Evolutionary conservation across 768 basidiomycete genomes (phyloP).

Genomic region (Gautieria morchelliformis): DNA sequence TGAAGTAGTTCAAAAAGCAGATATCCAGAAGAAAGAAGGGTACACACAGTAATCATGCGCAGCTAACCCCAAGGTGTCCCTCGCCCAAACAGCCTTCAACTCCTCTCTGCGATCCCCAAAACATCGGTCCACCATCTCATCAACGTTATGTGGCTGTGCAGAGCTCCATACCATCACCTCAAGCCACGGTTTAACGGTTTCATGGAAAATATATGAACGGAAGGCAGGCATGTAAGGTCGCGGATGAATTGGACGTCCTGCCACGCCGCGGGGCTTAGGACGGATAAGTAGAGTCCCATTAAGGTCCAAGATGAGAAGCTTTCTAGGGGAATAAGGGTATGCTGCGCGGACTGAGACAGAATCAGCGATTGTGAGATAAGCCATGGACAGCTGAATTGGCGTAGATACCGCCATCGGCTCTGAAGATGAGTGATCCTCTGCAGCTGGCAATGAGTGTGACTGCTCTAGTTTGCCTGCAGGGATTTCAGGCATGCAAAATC

Average conservation of each 20-base stretch:
- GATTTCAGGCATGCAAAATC: too few species aligned
- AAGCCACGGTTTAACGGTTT: conserved; percentile 52
- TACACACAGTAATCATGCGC: conserved; percentile 58
- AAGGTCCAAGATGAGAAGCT: conserved; percentile 66
- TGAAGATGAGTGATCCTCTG: too few species aligned
- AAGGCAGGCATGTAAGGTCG: conserved; percentile 62
- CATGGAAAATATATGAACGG: conserved; percentile 51
- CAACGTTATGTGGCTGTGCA: conserved; percentile 71
- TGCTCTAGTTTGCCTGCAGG: too few species aligned
- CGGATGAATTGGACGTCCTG: conserved; percentile 34
- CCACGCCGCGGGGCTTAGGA: not conserved
- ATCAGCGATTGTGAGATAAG: too few species aligned
- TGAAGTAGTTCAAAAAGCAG: not conserved
- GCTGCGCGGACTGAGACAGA: too few species aligned
- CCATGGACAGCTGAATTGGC: too few species aligned
- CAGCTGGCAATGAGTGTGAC: too few species aligned
- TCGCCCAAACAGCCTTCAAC: conserved; percentile 56
- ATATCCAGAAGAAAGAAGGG: not conserved
- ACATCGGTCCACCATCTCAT: conserved; percentile 58
- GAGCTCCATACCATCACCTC: conserved; percentile 88
- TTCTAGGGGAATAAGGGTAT: conserved; percentile 17
- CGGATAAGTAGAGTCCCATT: conserved; percentile 57
- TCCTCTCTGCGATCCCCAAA: conserved; percentile 32
- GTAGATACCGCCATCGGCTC: too few species aligned
- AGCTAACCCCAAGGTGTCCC: conserved; percentile 66